Evolutionary conservation across 768 basidiomycete genomes (phyloP).

Genomic region (Suillus subaureus): DNA sequence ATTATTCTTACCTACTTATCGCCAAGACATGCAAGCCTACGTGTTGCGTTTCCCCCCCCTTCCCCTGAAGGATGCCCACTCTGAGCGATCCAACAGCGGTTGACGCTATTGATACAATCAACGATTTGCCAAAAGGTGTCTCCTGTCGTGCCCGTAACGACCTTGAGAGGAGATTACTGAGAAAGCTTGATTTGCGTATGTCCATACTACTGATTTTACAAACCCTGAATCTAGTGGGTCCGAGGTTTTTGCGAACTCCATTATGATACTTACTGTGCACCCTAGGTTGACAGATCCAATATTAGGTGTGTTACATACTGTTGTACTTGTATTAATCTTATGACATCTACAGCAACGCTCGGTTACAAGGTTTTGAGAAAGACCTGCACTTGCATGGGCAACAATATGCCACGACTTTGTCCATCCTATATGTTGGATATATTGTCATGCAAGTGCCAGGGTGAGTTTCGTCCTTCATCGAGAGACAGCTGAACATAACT

Average conservation of each 20-base stretch:
- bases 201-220: not conserved
- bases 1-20: no score
- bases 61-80: not conserved
- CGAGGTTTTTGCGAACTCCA: not conserved
- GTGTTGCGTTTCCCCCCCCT: not conserved
- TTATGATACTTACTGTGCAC: not conserved
- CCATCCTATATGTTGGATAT: slow-evolving; percentile 28
- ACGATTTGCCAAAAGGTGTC: no score
- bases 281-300: not conserved
- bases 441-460: slow-evolving; percentile 28
- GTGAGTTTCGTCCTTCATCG: slow-evolving; percentile 3
- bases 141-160: not conserved
- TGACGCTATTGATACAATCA: not conserved
- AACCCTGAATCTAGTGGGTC: not conserved
- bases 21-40: not conserved
- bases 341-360: slow-evolving; percentile 14
- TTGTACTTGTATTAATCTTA: not conserved
- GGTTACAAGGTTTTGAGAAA: slow-evolving; percentile 27
- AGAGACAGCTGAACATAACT: not conserved
- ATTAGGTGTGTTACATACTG: not conserved
- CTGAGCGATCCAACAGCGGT: not conserved
- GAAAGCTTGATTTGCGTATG: slow-evolving; percentile 1
- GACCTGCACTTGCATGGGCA: slow-evolving; percentile 25
- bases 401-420: slow-evolving; percentile 25
- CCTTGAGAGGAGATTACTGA: not conserved